These are phyloP conservation scores for Coniochaeta sp. DNA, from an alignment of 2,329 filamentous ascomycete species.

Conservation along the genomic window DNA sequence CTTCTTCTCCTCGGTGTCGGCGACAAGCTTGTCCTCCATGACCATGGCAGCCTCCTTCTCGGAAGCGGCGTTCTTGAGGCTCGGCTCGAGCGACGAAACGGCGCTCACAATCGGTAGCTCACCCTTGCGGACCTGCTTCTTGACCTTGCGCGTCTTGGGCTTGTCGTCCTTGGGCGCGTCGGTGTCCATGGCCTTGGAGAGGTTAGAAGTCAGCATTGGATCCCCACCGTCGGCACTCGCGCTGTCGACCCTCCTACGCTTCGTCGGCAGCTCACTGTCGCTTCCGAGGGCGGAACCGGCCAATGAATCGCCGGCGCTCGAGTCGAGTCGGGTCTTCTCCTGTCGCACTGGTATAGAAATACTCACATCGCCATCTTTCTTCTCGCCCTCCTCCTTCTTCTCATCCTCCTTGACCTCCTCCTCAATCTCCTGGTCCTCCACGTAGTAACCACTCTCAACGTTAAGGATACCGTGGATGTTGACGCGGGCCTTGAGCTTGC, in stretches of 20 bases:
- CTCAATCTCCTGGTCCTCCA: conserved; percentile 96
- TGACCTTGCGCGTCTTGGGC: conserved; percentile 87
- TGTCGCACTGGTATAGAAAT: conserved; percentile 7
- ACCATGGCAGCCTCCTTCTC: conserved; percentile 90
- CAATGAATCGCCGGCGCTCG: not conserved
- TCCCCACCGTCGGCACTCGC: conserved; percentile 3
- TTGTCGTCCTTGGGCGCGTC: conserved; percentile 55
- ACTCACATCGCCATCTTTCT: conserved; percentile 71
- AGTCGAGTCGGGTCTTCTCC: conserved; percentile 1
- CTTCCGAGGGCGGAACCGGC: not conserved
- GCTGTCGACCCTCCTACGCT: conserved; percentile 5
- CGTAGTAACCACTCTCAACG: conserved; percentile 94
- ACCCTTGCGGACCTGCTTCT: conserved; percentile 98
- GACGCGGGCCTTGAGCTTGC: conserved; percentile 96
- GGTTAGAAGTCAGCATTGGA: conserved; percentile 13
- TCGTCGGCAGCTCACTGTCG: not conserved
- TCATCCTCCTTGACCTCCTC: conserved; percentile 45
- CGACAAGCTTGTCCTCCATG: conserved; percentile 97
- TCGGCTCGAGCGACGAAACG: conserved; percentile 70
- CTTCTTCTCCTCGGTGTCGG: conserved; percentile 99
- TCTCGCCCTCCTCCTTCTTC: conserved; percentile 33
- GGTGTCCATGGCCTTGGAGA: conserved; percentile 72
- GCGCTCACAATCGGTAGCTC: conserved; percentile 82
- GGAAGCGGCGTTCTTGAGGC: conserved; percentile 56
- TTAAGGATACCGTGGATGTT: conserved; percentile 96